Conservation (phyloP, 2,329 filamentous ascomycete species). For the Botryotinia globosa region DNA sequence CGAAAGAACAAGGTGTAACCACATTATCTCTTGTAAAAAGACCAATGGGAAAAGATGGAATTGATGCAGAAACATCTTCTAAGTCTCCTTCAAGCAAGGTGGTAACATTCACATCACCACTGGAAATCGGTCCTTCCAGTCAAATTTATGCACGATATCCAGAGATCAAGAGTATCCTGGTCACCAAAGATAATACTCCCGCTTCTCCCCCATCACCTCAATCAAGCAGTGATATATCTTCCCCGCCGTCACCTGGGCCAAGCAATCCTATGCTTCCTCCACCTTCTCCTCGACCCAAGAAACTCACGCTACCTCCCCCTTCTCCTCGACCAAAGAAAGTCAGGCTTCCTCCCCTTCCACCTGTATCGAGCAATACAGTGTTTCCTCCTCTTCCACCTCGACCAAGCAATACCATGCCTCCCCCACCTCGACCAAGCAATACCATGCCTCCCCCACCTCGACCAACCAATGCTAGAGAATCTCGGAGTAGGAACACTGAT, state of each 20-base stretch:
- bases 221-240: neutral
- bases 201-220: neutral
- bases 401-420: neutral
- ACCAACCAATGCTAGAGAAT: neutral
- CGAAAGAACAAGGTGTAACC: neutral
- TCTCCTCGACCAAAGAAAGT: no score
- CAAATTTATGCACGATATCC: neutral
- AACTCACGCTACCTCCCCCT: no score
- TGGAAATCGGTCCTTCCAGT: neutral
- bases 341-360: no score
- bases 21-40: neutral
- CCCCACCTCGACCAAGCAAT: neutral
- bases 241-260: neutral
- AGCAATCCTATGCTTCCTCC: neutral
- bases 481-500: neutral
- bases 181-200: fast-evolving
- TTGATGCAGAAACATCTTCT: neutral
- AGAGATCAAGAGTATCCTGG: no score
- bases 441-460: neutral
- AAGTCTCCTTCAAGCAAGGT: neutral
- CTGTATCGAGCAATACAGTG: no score
- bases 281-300: no score
- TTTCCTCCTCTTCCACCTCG: neutral
- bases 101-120: neutral
- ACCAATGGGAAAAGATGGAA: neutral